Percentiles rank a stretch among this genome's conserved stretches.
phyloP scores from a whole-genome alignment of 106 monocot genomes.

The Ottelia alismoides region DNA sequence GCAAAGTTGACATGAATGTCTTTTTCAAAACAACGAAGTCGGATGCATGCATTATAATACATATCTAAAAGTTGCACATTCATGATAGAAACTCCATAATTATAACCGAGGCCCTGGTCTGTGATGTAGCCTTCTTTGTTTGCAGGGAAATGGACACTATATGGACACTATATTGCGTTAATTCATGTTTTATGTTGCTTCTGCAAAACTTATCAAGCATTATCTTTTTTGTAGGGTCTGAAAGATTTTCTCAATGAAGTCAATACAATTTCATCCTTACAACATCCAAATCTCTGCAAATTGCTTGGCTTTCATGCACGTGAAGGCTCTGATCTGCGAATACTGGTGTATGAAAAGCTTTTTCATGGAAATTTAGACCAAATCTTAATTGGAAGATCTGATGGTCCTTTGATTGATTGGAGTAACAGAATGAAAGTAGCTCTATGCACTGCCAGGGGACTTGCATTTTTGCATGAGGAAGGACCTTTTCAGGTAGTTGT shows the following conservation, averaged over 20 bases:
- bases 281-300: constrained; percentile 82
- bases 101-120: too few species aligned
- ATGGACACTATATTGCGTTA: too few species aligned
- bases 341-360: constrained; percentile 81
- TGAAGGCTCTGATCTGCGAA: constrained; percentile 70
- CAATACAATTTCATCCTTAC: constrained; percentile 57
- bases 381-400: constrained; percentile 60
- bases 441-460: constrained; percentile 66
- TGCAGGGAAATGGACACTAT: too few species aligned
- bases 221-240: constrained; percentile 51
- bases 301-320: constrained; percentile 76
- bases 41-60: too few species aligned
- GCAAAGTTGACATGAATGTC: too few species aligned
- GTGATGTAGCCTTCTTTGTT: too few species aligned
- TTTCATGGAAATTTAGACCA: constrained; percentile 77
- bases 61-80: too few species aligned
- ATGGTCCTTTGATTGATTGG: constrained; percentile 80
- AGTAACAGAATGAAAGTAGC: constrained; percentile 70
- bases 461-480: constrained; percentile 93
- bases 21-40: too few species aligned
- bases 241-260: constrained; percentile 77
- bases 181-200: too few species aligned
- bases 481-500: constrained; percentile 85
- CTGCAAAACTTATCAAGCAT: too few species aligned
- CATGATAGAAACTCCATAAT: too few species aligned